Conservation (phyloP, 495 filamentous ascomycete species). For the Penicillium canescens region DNA sequence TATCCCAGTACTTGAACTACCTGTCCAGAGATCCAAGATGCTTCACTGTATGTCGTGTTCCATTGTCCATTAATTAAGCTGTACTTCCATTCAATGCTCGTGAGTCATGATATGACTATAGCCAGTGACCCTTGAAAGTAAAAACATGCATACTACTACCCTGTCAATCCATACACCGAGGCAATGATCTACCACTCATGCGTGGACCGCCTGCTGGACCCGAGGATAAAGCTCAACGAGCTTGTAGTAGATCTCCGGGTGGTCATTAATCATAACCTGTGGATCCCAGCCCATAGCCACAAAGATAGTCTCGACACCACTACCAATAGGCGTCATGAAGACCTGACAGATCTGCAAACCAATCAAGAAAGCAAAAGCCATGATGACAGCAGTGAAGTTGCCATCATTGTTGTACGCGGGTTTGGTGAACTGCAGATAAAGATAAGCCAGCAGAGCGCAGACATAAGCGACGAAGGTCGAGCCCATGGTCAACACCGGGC, state of each 20-base stretch:
- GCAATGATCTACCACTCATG: slow-evolving; percentile 23
- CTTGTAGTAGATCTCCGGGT: slow-evolving; percentile 73
- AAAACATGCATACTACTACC: too few relatives aligned
- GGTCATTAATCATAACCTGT: slow-evolving; percentile 77
- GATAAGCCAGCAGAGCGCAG: slow-evolving; percentile 76
- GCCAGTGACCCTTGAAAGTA: too few relatives aligned
- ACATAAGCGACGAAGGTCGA: slow-evolving; percentile 80
- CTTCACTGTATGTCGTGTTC: too few relatives aligned
- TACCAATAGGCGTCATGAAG: slow-evolving; percentile 75
- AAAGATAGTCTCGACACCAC: slow-evolving; percentile 75
- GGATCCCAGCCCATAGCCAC: slow-evolving; percentile 89
- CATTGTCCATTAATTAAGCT: too few relatives aligned
- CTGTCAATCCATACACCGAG: too few relatives aligned
- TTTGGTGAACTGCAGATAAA: slow-evolving; percentile 78
- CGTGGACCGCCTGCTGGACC: slow-evolving; percentile 72
- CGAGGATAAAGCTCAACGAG: slow-evolving; percentile 81
- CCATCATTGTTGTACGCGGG: slow-evolving; percentile 75
- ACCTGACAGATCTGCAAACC: slow-evolving; percentile 86
- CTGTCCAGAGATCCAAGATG: too few relatives aligned
- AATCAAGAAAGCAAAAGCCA: slow-evolving; percentile 82
- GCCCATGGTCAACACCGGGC: slow-evolving; percentile 87
- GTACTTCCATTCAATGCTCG: too few relatives aligned
- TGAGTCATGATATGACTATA: too few relatives aligned
- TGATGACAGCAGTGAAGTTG: slow-evolving; percentile 71
- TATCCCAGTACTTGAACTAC: too few relatives aligned